Conservation (phyloP, 129 eudicot genomes). For the Flaveria sonorensis region DNA sequence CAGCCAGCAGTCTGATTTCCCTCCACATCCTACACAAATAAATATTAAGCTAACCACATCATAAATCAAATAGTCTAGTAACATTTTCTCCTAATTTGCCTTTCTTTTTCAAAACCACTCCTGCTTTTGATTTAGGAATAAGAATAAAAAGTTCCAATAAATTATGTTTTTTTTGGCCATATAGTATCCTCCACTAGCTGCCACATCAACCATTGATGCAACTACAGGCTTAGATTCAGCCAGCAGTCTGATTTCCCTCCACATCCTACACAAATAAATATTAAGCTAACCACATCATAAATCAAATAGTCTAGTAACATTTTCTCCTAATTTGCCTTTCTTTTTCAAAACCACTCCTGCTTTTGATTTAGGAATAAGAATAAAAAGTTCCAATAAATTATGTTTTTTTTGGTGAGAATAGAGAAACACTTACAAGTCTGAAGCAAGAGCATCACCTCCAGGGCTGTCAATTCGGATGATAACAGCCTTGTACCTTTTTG, state of each 20-base stretch:
- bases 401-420: conserved; percentile 10
- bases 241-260: conserved; percentile 91
- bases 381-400: neutral
- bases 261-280: conserved; percentile 61
- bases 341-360: conserved; percentile 1
- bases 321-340: neutral
- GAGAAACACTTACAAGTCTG: conserved; percentile 76
- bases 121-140: conserved; percentile 4
- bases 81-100: neutral
- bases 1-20: conserved; percentile 83
- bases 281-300: neutral
- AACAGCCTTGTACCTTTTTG: conserved; percentile 80
- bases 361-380: conserved; percentile 1
- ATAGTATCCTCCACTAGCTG: conserved; percentile 99
- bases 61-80: conserved; percentile 10
- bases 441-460: conserved; percentile 98
- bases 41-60: neutral
- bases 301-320: conserved; percentile 7
- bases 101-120: conserved; percentile 9
- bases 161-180: conserved; percentile 66
- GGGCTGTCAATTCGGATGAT: conserved; percentile 89
- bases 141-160: neutral
- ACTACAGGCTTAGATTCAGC: conserved; percentile 83
- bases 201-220: conserved; percentile 99
- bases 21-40: conserved; percentile 84